These are phyloP conservation scores for Penicillium polonicum DNA, from an alignment of 2,329 filamentous ascomycete genomes.

Conservation along the genomic window DNA sequence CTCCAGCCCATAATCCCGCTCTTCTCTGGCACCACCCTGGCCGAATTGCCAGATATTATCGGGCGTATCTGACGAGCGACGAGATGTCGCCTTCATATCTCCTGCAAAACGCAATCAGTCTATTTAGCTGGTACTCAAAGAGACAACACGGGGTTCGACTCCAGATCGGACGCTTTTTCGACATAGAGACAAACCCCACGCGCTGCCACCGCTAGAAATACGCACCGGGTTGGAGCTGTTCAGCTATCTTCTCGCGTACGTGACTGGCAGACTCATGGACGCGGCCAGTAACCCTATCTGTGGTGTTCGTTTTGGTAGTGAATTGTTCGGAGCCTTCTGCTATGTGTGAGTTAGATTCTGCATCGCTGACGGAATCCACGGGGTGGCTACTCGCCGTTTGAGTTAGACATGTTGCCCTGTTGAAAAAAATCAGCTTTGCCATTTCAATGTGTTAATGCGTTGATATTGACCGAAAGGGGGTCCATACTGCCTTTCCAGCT, in stretches of 20 bases:
- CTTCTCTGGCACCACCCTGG: conserved; percentile 4
- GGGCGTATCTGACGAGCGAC: conserved; percentile 22
- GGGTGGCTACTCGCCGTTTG: conserved; percentile 4
- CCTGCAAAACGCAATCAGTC: conserved; percentile 6
- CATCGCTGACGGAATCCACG: not conserved
- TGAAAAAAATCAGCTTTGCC: not conserved
- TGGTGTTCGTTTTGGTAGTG: conserved; percentile 13
- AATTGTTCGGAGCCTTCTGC: conserved; percentile 21
- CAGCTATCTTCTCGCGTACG: conserved; percentile 18
- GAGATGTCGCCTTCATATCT: conserved; percentile 18
- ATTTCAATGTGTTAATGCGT: not conserved
- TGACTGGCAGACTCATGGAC: conserved; percentile 22
- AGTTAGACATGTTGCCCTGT: conserved; percentile 14
- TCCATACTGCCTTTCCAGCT: conserved; percentile 17
- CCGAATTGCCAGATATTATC: conserved; percentile 9
- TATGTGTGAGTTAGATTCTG: not conserved
- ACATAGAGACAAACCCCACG: not conserved
- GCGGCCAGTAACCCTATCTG: conserved; percentile 12
- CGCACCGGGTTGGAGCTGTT: conserved; percentile 24
- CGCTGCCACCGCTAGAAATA: not conserved
- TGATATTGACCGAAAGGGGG: not conserved
- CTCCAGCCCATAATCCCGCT: conserved; percentile 5
- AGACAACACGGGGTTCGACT: not conserved
- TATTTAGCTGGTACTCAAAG: not conserved
- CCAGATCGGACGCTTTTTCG: not conserved